A percentile compares a stretch with the other conserved stretches of the same genome.
phyloP scores from a whole-genome alignment of 2,329 filamentous ascomycete species.

The Ophiocordyceps polyrhachis-furcata region DNA sequence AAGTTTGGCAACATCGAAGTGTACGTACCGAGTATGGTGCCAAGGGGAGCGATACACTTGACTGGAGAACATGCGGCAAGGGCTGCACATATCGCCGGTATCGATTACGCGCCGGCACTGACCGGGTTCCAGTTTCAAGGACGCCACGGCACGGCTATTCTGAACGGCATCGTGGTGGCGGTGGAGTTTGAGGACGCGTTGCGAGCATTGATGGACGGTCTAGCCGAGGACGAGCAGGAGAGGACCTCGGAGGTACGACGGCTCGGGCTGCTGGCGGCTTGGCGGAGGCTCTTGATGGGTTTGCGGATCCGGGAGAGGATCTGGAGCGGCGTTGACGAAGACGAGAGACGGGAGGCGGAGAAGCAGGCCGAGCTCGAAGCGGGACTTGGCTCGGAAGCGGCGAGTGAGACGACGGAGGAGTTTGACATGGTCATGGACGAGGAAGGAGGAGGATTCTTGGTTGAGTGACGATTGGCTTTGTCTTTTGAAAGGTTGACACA shows the following conservation, averaged over 20 bases:
- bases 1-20: conserved; percentile 87
- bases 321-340: conserved; percentile 34
- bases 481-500: not conserved
- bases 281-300: conserved; percentile 52
- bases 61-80: conserved; percentile 37
- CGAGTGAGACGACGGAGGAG: conserved; percentile 23
- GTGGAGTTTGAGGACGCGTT: conserved; percentile 54
- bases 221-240: conserved; percentile 47
- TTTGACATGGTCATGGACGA: conserved; percentile 23
- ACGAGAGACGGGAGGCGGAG: conserved; percentile 22
- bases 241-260: conserved; percentile 53
- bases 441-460: conserved; percentile 25
- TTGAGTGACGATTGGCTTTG: conserved; percentile 12
- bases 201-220: conserved; percentile 43
- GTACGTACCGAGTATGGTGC: conserved; percentile 84
- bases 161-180: conserved; percentile 62
- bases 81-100: conserved; percentile 55
- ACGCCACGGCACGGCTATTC: conserved; percentile 65
- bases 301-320: conserved; percentile 60
- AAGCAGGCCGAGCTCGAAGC: conserved; percentile 17
- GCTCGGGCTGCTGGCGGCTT: conserved; percentile 49
- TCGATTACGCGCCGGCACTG: conserved; percentile 80
- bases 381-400: conserved; percentile 13
- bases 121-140: conserved; percentile 82
- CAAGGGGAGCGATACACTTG: conserved; percentile 61